Evolutionary conservation across 73 alveolate species (phyloP).

Genomic region (Halteria grandinella): DNA sequence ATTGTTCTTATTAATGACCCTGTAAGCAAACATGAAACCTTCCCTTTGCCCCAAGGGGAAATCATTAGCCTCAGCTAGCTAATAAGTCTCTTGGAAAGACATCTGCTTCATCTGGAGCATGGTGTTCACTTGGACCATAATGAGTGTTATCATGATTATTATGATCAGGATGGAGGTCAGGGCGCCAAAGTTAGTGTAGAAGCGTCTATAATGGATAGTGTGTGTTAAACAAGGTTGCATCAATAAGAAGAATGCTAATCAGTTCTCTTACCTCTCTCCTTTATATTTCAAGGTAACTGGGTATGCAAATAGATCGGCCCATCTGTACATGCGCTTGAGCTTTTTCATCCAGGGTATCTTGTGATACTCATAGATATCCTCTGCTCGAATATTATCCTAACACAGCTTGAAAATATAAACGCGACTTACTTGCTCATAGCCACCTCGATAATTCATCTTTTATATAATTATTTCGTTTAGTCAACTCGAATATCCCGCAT

Average conservation of each 20-base stretch:
- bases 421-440: too few relatives aligned
- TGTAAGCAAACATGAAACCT: constrained; percentile 28
- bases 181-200: constrained; percentile 64
- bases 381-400: too few relatives aligned
- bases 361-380: constrained; percentile 31
- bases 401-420: too few relatives aligned
- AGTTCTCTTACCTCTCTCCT: constrained; percentile 58
- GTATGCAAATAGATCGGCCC: constrained; percentile 47
- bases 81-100: neutral
- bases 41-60: constrained; percentile 19
- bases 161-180: constrained; percentile 33
- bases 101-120: constrained; percentile 11
- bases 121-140: constrained; percentile 1
- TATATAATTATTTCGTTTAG: too few relatives aligned
- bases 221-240: neutral
- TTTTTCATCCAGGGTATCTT: constrained; percentile 10
- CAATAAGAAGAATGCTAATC: too few relatives aligned
- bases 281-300: constrained; percentile 50
- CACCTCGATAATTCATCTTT: too few relatives aligned
- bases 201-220: neutral
- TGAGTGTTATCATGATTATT: constrained; percentile 13
- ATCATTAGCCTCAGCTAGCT: neutral
- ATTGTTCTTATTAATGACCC: neutral
- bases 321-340: constrained; percentile 7
- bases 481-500: too few relatives aligned